Evolutionary conservation across 108 stramenopile genomes (phyloP), one percentile per base, ranked within the genome.

Genomic region (Stephanodiscus minutulus): DNA sequence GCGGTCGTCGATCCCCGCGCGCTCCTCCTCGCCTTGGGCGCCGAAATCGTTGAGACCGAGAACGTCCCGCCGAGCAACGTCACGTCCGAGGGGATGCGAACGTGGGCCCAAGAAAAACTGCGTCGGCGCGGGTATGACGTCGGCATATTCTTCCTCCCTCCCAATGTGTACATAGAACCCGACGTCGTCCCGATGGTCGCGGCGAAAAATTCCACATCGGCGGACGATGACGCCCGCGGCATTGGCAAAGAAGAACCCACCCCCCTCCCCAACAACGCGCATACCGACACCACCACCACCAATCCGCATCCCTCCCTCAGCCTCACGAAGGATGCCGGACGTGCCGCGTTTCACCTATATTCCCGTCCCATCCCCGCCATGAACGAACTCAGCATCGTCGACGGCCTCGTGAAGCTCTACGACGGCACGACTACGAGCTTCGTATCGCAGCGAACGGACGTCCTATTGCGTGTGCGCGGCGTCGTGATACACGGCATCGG

Each of bases 371-470:
- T 94, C 63, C 89, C 93, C 13, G 85, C 81, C 31, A 90, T 94
- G 87, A 82, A 84, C 18, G 86, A 94, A 74, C n/a, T 95, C 2
- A 79, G 76, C 29, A 70, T 92, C 8, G 86, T 95, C n/a, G 93
- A 92, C 78, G 93, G 93, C 2, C 82, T 88, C 37, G 76, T 92
- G 25, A 92, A 88, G 68, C 70, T 95, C 0, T 95, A 87, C 53
- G 87, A 91, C 68, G 82, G 86, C 3, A 79, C 72, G 36, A 82
- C 82, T 25, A 61, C 52, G 2, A 83, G 87, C 18, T 91, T 87
- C 54, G 87, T 89, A 7, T 86, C 91, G 6, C 57, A 82, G 52
- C 65, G 82, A 46, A 89, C 88, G 22, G 69, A 89, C 28, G 70
- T 91, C 41, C 62, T 81, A 25, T 25, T 95, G 27, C 66, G 91